Evolutionary conservation across 73 alveolate species (phyloP), one percentile per base, ranked within the genome.

Genomic region (Blepharisma japonicum): DNA sequence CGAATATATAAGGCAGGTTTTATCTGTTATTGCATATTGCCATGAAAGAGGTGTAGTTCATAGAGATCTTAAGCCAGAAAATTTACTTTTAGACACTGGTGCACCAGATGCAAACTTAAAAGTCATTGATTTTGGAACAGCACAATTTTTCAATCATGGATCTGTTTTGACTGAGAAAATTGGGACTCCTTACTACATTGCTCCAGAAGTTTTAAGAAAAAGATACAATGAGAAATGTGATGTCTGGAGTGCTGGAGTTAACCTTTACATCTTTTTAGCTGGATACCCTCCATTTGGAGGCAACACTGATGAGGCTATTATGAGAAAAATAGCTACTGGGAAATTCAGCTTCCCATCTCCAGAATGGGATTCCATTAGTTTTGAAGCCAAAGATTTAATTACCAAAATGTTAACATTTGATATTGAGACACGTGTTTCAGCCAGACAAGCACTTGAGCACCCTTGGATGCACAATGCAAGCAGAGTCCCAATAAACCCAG

Each of bases 251-350:
- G 67, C 83, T 47, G 97, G 97, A 7, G 97, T 88, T 4, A 91
- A 88, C 23, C 45, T 91, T 11, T 91, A 85, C 80, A 80, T 89
- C 20, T 79, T 91, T 79, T 86, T 91, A 46, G 77, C 95, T 38
- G 97, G 97, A 8, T 54, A 83, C n/a, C 97, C 97, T 8, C 97
- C 97, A 27, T 91, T 91, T 72, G 83, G 76, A 72, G 97, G 97
- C 6, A 71, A 74, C 46, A 70, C 71, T 45, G 80, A 70, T n/a
- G 76, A 9, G 39, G 80, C 23, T 11, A 70, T 70, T 1, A 14
- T 70, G 25, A 39, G 42, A 14, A 45, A 45, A 74, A 94, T 91
- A 4, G 81, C 80, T 68, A 81, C 51, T 51, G 97, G 97, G 4
- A 83, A 51, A 11, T 91, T 72, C 80, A 82, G 11, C 46, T 83